Percentiles rank a stretch among this genome's conserved stretches.
Evolutionary conservation across 306 rosid genomes (phyloP).

Genomic region (Begonia fuchsioides): DNA sequence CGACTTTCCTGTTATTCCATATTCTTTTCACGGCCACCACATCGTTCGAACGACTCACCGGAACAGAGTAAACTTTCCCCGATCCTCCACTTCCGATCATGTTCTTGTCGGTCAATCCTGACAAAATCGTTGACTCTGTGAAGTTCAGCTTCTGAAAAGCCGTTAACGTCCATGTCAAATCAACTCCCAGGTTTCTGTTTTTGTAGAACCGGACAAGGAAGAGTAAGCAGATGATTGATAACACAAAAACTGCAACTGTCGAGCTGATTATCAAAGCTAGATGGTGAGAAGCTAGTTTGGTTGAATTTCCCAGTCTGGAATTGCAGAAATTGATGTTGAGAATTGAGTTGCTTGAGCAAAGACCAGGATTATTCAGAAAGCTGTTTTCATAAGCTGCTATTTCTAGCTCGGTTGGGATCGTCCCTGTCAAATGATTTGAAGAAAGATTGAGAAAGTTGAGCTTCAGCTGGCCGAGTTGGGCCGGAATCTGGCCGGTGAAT

Average conservation of each 20-base stretch:
- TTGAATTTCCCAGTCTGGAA: slow-evolving; percentile 7
- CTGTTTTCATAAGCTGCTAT: slow-evolving; percentile 22
- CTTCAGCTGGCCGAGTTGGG: slow-evolving; percentile 1
- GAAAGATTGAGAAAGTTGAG: slow-evolving; percentile 25
- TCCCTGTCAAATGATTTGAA: slow-evolving; percentile 41
- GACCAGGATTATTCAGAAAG: slow-evolving; percentile 64
- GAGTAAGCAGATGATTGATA: slow-evolving; percentile 11
- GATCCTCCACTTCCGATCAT: slow-evolving; percentile 69
- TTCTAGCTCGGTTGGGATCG: slow-evolving; percentile 31
- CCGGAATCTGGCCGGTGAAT: slow-evolving; percentile 51
- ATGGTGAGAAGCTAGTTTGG: slow-evolving; percentile 26
- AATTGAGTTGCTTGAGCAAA: slow-evolving; percentile 25
- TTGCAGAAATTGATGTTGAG: slow-evolving; percentile 26
- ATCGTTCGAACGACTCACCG: slow-evolving; percentile 11
- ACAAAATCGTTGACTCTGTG: slow-evolving; percentile 34
- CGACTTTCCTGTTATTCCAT: slow-evolving; percentile 32
- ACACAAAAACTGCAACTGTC: slow-evolving; percentile 4
- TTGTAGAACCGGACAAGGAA: slow-evolving; percentile 11
- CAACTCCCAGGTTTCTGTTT: slow-evolving; percentile 18
- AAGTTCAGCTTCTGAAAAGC: slow-evolving; percentile 55
- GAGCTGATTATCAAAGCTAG: slow-evolving; percentile 33
- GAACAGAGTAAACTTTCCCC: slow-evolving; percentile 58
- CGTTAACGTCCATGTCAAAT: slow-evolving; percentile 44
- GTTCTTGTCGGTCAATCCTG: slow-evolving; percentile 25
- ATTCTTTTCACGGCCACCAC: slow-evolving; percentile 61